These are phyloP conservation scores for Pleurotus tuoliensis DNA, from an alignment of 768 basidiomycete genomes.

Conservation along the genomic window DNA sequence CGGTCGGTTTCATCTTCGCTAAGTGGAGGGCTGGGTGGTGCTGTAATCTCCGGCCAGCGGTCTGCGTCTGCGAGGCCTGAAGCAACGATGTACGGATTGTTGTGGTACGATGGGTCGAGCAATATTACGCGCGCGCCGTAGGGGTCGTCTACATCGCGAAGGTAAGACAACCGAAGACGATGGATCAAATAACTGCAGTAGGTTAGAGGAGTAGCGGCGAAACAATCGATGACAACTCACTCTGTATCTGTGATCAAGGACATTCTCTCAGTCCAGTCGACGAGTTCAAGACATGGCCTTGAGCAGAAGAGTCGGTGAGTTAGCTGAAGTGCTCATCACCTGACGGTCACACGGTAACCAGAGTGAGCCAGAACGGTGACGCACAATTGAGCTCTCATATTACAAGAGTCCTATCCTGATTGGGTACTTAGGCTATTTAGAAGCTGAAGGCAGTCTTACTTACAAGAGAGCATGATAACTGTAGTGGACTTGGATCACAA, in stretches of 20 bases:
- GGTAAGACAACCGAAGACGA: constrained; percentile 76
- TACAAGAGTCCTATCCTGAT: too few species aligned
- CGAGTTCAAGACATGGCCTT: too few species aligned
- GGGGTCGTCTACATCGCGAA: constrained; percentile 86
- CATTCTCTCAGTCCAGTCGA: constrained; percentile 28
- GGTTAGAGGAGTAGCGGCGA: background rate
- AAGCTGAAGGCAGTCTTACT: too few species aligned
- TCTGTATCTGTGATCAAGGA: constrained; percentile 64
- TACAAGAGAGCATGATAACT: too few species aligned
- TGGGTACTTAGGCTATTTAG: too few species aligned
- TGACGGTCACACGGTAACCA: too few species aligned
- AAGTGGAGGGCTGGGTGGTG: constrained; percentile 67
- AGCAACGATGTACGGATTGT: constrained; percentile 81
- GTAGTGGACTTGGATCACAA: too few species aligned
- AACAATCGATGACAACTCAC: constrained; percentile 26
- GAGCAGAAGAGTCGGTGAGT: background rate
- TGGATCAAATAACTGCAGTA: constrained; percentile 67
- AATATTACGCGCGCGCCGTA: constrained; percentile 81
- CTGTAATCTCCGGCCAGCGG: constrained; percentile 80
- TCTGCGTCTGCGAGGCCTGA: constrained; percentile 75
- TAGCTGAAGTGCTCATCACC: too few species aligned
- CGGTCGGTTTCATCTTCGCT: constrained; percentile 61
- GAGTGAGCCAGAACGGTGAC: too few species aligned
- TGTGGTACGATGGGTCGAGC: constrained; percentile 68
- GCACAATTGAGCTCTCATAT: too few species aligned